Evolutionary conservation across 495 filamentous ascomycete species (phyloP), one percentile per base, ranked within the genome.

Genomic region (Hypoxylon crocopeplum): DNA sequence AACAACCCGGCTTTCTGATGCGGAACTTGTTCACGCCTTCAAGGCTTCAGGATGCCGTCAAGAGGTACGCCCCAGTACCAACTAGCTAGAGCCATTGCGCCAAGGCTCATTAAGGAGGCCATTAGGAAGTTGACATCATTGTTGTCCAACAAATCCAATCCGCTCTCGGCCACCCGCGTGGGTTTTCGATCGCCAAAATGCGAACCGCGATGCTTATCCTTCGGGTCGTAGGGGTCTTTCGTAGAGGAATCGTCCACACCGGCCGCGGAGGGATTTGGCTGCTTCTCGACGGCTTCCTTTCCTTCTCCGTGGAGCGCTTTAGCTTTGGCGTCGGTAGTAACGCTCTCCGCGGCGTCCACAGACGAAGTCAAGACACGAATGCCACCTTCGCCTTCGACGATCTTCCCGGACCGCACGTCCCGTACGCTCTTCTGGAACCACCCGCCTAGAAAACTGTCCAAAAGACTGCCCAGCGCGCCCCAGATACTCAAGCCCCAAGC

Each of bases 51-150:
- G 5, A 77, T 73, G 24, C 67, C 76, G 16, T 58, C 59, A 3
- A 80, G 53, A 7, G 81, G 77, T 15, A 83, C 64, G 0, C 59
- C 68, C 80, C 80, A 84, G 42, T 78, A 77, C 78, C 77, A 82
- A 41, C 73, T 70, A 19, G 78, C 79, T 5, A 87, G 71, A 0
- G 76, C 78, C 85, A 98, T 96, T 6, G 86, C 90, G 3, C 84
- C 84, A 11, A 91, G 29, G 68, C 90, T 97, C 85, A 95, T 94
- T 0, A 74, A 71, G 7, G 83, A 75, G 0, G 93, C 93, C 93
- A 97, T 97, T 20, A 92, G 66, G 17, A 96, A 77, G 68, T 98
- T 98, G 53, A 98, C 92, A 20, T 85, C 88, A 69, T 98, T 98
- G 64, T 98, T 98, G 68, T 94, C 91, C 56, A 97, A 75, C 63